These are phyloP conservation scores for Chrysoporthe deuterocubensis DNA, from an alignment of 2,329 filamentous ascomycete species.

Conservation along the genomic window DNA sequence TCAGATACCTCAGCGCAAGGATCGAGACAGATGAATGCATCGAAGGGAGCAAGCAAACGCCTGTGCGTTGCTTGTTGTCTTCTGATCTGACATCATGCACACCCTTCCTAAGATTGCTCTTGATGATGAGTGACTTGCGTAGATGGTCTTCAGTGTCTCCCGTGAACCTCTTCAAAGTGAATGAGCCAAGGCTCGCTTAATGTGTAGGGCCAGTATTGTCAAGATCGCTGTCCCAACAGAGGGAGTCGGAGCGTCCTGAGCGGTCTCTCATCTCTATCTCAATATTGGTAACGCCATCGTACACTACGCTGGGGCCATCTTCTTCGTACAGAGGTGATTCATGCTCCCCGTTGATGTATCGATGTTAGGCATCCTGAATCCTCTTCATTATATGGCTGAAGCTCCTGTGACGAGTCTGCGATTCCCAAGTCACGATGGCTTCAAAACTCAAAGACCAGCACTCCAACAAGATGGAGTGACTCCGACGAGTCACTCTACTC, in stretches of 20 bases:
- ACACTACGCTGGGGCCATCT: no score
- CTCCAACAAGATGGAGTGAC: no score
- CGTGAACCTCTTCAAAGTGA: no score
- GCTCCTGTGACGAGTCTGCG: constrained; percentile 40
- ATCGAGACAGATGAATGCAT: background rate
- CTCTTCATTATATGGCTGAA: constrained; percentile 49
- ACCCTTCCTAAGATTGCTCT: no score
- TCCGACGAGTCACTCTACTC: no score
- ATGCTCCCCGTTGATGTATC: constrained; percentile 52
- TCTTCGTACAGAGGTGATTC: constrained; percentile 43
- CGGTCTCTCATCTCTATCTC: constrained; percentile 46
- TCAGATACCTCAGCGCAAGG: background rate
- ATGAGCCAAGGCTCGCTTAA: no score
- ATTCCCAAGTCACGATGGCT: background rate
- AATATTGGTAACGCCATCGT: constrained; percentile 39
- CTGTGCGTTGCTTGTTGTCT: background rate
- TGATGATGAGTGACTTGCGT: background rate
- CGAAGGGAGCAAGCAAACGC: background rate
- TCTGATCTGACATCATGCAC: background rate
- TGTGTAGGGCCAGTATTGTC: no score
- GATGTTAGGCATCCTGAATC: constrained; percentile 53
- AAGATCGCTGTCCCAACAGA: no score
- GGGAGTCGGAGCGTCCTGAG: no score
- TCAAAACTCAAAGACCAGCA: no score
- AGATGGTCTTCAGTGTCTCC: no score